Conservation (phyloP, 139 green algal genomes). For the Picochlorum sp. region DNA sequence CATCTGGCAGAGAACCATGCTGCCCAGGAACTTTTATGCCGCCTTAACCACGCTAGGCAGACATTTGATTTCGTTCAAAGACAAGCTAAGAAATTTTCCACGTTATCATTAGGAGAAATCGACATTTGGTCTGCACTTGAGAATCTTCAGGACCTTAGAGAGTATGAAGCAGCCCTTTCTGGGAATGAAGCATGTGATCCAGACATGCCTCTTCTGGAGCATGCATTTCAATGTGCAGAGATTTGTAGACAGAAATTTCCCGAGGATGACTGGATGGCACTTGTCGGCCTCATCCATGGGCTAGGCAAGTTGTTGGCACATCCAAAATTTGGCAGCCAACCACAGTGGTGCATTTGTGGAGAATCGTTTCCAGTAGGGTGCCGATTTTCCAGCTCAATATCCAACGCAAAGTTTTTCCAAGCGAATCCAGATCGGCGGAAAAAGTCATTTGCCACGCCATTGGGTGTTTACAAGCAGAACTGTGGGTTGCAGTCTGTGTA, state of each 20-base stretch:
- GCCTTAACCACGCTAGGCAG: slow-evolving; percentile 71
- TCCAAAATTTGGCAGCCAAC: slow-evolving; percentile 54
- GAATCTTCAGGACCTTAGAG: slow-evolving; percentile 49
- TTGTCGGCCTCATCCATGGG: slow-evolving; percentile 71
- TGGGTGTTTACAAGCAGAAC: slow-evolving; percentile 50
- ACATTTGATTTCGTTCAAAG: slow-evolving; percentile 78
- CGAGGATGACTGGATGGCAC: slow-evolving; percentile 68
- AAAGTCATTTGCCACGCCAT: slow-evolving; percentile 35
- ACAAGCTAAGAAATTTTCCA: slow-evolving; percentile 27
- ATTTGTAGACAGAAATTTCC: slow-evolving; percentile 58
- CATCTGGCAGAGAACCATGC: slow-evolving; percentile 44
- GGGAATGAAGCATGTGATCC: slow-evolving; percentile 28
- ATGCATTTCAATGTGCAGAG: slow-evolving; percentile 63
- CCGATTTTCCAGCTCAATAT: slow-evolving; percentile 55
- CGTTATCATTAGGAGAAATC: slow-evolving; percentile 49
- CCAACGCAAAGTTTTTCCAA: slow-evolving; percentile 47
- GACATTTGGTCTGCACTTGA: slow-evolving; percentile 66
- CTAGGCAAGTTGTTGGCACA: slow-evolving; percentile 83
- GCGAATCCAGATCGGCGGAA: slow-evolving; percentile 70
- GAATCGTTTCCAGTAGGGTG: slow-evolving; percentile 84
- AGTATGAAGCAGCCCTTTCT: slow-evolving; percentile 66
- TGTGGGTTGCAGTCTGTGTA: slow-evolving; percentile 34
- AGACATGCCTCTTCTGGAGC: slow-evolving; percentile 60
- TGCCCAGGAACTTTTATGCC: slow-evolving; percentile 66
- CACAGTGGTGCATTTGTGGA: slow-evolving; percentile 75